Evolutionary conservation across 768 basidiomycete genomes (phyloP), one percentile per base, ranked within the genome.

Genomic region (Collybia nuda): DNA sequence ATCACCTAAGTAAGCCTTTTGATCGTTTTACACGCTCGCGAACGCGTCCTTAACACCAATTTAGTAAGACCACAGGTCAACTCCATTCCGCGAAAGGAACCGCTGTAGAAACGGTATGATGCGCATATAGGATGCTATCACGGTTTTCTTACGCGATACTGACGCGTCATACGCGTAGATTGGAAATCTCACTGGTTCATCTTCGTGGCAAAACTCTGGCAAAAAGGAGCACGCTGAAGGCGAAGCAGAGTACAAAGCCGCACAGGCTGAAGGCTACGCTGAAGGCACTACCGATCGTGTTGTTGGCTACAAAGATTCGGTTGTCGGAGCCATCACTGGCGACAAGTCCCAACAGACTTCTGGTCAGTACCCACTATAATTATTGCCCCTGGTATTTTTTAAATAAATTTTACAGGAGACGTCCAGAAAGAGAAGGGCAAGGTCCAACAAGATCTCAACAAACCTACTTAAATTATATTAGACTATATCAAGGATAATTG

Each of bases 261-360:
- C 78, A 9, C 71, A 79, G 53, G 73, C 75, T 15, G 67, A 79
- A 56, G 75, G 70, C 2, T 81, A 78, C 56, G 78, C 62, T 12
- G 76, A 83, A 48, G 81, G 80, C 3, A 67, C 71, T 1, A 47
- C 46, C 0, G 78, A 81, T 53, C 72, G 77, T 29, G 11, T 80
- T 14, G 52, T 32, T 2, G 81, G 80, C 39, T 77, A 76, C 67
- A 75, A 75, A 50, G 76, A 80, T 59, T 52, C 70, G 11, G 55
- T 81, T 37, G 64, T 78, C n/a, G 81, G 81, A 8, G 75, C 79
- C 8, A 55, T 81, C 28, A 79, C 70, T 12, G 79, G 80, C 12
- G 80, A 83, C 55, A 72, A 71, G 57, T 6, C 55, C 2, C 74
- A 81, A 60, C 67, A 82, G 54, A 49, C 63, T 26, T 47, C 63